Conservation (phyloP, 768 basidiomycete genomes). For the Rubroboletus satanas region DNA sequence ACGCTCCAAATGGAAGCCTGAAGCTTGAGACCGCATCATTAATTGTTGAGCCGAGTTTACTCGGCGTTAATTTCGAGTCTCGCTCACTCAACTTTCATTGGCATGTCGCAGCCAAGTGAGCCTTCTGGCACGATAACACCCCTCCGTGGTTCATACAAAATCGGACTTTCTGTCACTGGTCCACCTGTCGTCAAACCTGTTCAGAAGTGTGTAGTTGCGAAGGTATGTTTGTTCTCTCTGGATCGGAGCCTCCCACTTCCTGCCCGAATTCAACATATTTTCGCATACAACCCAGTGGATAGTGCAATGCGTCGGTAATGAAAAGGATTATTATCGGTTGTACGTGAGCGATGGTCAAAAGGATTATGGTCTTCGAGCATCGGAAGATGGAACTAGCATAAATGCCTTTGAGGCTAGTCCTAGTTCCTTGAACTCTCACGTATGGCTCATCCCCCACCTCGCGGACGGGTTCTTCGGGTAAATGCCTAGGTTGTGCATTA, state of each 20-base stretch:
- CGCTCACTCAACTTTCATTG: not conserved
- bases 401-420: not conserved
- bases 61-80: not conserved
- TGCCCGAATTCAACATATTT: not conserved
- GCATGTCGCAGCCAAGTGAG: not conserved
- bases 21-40: not conserved
- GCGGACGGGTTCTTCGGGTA: not conserved
- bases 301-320: not conserved
- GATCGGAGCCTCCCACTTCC: not conserved
- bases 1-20: not conserved
- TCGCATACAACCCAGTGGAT: not conserved
- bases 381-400: constrained; percentile 1
- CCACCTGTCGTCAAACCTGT: not conserved
- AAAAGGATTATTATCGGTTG: not conserved
- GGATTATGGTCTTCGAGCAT: not conserved
- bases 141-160: not conserved
- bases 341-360: not conserved
- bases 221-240: not conserved
- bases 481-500: not conserved
- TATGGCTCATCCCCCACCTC: constrained; percentile 2
- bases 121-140: not conserved
- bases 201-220: not conserved
- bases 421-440: not conserved
- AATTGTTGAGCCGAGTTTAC: not conserved
- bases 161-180: not conserved